Evolutionary conservation across 2,329 filamentous ascomycete species (phyloP).

Genomic region (Monilinia fructicola): DNA sequence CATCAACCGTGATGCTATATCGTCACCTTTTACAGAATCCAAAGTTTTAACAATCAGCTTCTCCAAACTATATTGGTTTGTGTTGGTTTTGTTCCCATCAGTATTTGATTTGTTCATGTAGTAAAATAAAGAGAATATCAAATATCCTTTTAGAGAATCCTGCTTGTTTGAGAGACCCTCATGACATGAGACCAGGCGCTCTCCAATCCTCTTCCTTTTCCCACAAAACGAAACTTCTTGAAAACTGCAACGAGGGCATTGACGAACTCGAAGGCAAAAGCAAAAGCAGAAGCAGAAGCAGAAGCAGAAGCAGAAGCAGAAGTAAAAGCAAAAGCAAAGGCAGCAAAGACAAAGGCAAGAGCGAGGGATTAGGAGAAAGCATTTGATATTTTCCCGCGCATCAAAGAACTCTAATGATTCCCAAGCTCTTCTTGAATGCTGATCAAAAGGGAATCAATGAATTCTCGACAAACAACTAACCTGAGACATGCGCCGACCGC

Average conservation of each 20-base stretch:
- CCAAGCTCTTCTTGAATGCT: slow-evolving; percentile 23
- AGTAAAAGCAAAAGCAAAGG: not conserved
- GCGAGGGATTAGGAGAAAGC: slow-evolving; percentile 1
- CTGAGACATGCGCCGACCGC: slow-evolving; percentile 39
- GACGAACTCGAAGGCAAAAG: not conserved
- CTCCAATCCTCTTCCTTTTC: not conserved
- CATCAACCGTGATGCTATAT: not conserved
- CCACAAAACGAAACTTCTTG: not conserved
- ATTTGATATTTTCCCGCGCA: not conserved
- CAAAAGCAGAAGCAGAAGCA: too few relatives aligned
- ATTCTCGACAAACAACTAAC: slow-evolving; percentile 20
- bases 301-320: too few relatives aligned
- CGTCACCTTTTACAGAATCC: not conserved
- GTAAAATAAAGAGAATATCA: not conserved
- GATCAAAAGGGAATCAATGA: slow-evolving; percentile 28
- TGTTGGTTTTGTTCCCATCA: not conserved
- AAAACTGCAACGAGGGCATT: not conserved
- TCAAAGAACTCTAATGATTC: slow-evolving; percentile 2
- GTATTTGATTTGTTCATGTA: not conserved
- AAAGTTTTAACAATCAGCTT: too few relatives aligned
- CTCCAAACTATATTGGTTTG: too few relatives aligned
- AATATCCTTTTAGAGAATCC: too few relatives aligned
- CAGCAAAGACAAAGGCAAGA: not conserved
- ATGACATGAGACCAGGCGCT: not conserved
- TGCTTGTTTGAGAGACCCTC: not conserved